A percentile compares a stretch with the other conserved stretches of the same genome.
Evolutionary conservation across 73 alveolate genomes (phyloP).

Genomic region (Uronychia setigera): DNA sequence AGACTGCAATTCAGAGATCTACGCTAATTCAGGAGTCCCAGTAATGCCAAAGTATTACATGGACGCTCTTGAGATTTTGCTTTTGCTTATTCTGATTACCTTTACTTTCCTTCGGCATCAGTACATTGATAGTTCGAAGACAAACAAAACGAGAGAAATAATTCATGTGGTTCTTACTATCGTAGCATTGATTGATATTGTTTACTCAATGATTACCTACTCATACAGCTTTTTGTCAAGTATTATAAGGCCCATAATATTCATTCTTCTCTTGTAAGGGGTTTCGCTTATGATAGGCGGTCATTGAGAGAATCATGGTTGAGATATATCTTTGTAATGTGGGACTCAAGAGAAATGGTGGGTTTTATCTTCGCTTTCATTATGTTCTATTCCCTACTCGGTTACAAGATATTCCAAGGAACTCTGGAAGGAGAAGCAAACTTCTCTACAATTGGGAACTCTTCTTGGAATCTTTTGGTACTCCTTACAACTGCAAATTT

Average conservation of each 20-base stretch:
- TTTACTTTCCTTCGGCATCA: conserved; percentile 17
- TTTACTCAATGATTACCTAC: not conserved
- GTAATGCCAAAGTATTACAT: conserved; percentile 11
- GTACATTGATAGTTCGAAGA: not conserved
- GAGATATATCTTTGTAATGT: conserved; percentile 29
- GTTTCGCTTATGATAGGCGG: not conserved
- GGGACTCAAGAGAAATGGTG: conserved; percentile 52
- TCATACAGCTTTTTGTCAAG: conserved; percentile 15
- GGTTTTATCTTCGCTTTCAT: conserved; percentile 26
- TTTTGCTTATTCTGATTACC: conserved; percentile 5
- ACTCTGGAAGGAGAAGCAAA: conserved; percentile 55
- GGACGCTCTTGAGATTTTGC: conserved; percentile 21
- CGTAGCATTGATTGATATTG: conserved; percentile 21
- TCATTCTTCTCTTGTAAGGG: conserved; percentile 15
- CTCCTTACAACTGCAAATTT: conserved; percentile 57
- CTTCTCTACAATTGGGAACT: conserved; percentile 18
- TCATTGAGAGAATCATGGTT: conserved; percentile 51
- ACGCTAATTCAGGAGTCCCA: conserved; percentile 32
- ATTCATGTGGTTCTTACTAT: conserved; percentile 4
- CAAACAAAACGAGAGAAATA: conserved; percentile 12
- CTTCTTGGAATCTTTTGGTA: conserved; percentile 31
- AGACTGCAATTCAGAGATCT: conserved; percentile 1
- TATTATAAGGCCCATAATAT: conserved; percentile 15
- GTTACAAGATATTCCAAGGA: conserved; percentile 23
- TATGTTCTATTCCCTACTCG: conserved; percentile 40